Evolutionary conservation across 2,329 filamentous ascomycete species (phyloP), one percentile per base, ranked within the genome.

Genomic region (Fusarium camptoceras): DNA sequence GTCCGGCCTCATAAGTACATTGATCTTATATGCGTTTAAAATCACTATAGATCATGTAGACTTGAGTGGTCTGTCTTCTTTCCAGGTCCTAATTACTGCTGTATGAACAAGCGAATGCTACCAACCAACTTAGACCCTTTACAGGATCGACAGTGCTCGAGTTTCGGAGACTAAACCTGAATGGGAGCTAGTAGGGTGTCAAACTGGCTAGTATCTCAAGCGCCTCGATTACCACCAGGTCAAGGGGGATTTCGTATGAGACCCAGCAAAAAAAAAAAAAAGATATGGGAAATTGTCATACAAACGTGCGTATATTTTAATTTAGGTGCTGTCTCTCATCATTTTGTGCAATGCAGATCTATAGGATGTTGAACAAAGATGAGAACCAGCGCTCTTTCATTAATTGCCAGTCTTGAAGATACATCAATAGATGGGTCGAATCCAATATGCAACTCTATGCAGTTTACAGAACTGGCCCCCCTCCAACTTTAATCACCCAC

Each of bases 51-150:
- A 46, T 16, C 31, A 54, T 49, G 27, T 7, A 61, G 37, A 60
- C 28, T 3, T 28, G 55, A 66, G 61, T 71, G 73, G 66, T 57
- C 70, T 72, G 68, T 30, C 64, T 53, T 7, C 9, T 73, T 59
- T 51, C 15, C 25, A 53, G 56, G 53, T 66, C 56, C 54, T 57
- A 65, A n/a, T 37, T 37, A 37, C 34, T n/a, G 18, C 18, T 37
- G 10, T 12, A n/a, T 37, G 34, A 59, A 68, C 34, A 50, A 56
- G 49, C 46, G 57, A 60, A 67, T 56, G 43, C 31, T 62, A 50
- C 57, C 59, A 50, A 55, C 59, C 59, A 64, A 64, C 39, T 58
- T 53, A 39, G 42, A 55, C 54, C 53, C 37, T 63, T 59, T 58
- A 30, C 43, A 48, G 50, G 46, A 51, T 62, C 43, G 47, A 55